Conservation (phyloP, 2,329 filamentous ascomycete species). For the Teratosphaeria viscida region DNA sequence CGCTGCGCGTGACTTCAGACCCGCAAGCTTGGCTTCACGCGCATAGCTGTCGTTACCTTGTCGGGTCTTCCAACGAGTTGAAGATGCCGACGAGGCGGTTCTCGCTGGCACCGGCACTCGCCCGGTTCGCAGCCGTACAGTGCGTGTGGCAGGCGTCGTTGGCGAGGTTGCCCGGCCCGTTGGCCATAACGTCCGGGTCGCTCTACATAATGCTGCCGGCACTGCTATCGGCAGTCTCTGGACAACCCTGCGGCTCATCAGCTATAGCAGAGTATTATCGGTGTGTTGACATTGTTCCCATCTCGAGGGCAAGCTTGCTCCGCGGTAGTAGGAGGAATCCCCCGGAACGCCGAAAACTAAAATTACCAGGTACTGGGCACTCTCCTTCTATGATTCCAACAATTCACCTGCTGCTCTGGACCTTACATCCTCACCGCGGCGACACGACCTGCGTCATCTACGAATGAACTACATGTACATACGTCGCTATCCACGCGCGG, state of each 20-base stretch:
- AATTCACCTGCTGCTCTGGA: background rate
- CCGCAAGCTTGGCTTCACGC: constrained; percentile 64
- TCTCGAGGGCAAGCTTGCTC: background rate
- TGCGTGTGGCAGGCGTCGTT: background rate
- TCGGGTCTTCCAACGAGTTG: constrained; percentile 71
- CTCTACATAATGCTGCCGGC: background rate
- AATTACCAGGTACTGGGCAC: background rate
- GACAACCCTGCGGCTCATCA: background rate
- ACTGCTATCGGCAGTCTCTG: background rate
- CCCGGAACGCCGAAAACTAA: background rate
- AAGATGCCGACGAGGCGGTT: constrained; percentile 41
- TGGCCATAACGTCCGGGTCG: background rate
- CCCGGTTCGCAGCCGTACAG: background rate
- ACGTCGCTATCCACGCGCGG: too few species aligned
- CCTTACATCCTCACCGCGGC: background rate
- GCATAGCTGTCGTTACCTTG: constrained; percentile 65
- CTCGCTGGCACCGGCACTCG: background rate
- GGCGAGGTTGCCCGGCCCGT: background rate
- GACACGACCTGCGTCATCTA: background rate
- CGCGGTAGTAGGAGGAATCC: background rate
- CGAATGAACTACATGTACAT: too few species aligned
- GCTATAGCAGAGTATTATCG: background rate
- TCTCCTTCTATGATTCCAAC: background rate
- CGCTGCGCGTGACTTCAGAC: constrained; percentile 79
- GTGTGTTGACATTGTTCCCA: background rate